Evolutionary conservation across 306 rosid species (phyloP).

Genomic region (Glycyrrhiza uralensis): DNA sequence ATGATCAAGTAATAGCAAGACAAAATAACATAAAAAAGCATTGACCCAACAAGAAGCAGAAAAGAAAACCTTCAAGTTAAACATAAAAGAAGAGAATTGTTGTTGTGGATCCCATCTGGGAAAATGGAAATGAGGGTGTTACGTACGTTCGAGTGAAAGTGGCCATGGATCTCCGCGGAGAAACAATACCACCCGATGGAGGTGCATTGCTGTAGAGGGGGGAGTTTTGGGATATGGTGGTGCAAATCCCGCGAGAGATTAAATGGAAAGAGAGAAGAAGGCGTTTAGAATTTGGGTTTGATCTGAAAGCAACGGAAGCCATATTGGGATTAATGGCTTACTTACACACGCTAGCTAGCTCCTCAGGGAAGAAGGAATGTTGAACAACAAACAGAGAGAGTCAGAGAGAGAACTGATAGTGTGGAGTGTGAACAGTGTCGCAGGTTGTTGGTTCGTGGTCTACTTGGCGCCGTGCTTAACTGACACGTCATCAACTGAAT

Average conservation of each 20-base stretch:
- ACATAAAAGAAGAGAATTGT: too few species aligned
- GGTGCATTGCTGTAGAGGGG: constrained; percentile 13
- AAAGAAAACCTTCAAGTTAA: too few species aligned
- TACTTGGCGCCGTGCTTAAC: background rate
- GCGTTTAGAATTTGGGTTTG: constrained; percentile 26
- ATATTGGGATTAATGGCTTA: constrained; percentile 11
- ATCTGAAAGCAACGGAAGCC: constrained; percentile 38
- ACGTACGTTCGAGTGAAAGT: constrained; percentile 93
- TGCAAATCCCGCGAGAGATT: constrained; percentile 4
- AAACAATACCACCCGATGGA: constrained; percentile 1
- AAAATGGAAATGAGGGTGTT: constrained; percentile 19
- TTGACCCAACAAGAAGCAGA: too few species aligned
- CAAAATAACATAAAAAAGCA: too few species aligned
- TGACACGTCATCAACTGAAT: constrained; percentile 19
- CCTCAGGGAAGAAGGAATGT: background rate
- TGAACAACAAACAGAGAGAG: background rate
- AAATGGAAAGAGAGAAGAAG: constrained; percentile 21
- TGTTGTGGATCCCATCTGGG: too few species aligned
- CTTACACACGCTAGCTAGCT: background rate
- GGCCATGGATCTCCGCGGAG: constrained; percentile 76
- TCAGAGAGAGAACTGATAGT: background rate
- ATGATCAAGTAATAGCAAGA: too few species aligned
- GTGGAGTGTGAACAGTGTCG: background rate
- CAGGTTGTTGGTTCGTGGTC: constrained; percentile 5
- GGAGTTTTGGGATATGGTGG: background rate